phyloP scores from a whole-genome alignment of 2,329 filamentous ascomycete genomes.

The Dactylellina drechsleri region DNA sequence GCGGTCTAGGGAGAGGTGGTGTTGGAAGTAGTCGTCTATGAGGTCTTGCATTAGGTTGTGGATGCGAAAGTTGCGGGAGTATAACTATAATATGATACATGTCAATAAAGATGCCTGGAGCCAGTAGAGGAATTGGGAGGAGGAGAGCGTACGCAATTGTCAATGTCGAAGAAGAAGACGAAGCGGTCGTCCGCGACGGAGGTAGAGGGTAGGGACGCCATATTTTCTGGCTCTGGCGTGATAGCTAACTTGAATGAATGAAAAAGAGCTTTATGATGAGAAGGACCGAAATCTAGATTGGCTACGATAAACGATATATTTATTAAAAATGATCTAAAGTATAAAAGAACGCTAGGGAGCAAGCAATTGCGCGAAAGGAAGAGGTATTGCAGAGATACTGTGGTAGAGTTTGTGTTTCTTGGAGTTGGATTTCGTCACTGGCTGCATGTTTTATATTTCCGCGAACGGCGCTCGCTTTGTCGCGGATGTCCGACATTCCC shows the following conservation, averaged over 20 bases:
- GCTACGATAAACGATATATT: neutral
- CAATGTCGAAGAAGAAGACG: conserved; percentile 87
- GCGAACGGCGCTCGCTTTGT: conserved; percentile 47
- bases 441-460: conserved; percentile 28
- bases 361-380: conserved; percentile 9
- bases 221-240: neutral
- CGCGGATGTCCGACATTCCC: conserved; percentile 36
- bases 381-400: neutral
- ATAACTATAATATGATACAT: conserved; percentile 16
- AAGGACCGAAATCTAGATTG: too few relatives aligned
- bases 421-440: conserved; percentile 49
- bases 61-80: conserved; percentile 68
- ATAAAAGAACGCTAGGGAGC: neutral
- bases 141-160: conserved; percentile 78
- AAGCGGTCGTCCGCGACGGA: conserved; percentile 62
- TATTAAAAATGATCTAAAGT: neutral
- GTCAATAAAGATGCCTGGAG: neutral
- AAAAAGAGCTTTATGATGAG: too few relatives aligned
- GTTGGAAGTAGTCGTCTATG: conserved; percentile 68
- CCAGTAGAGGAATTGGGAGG: conserved; percentile 69
- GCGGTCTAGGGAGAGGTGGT: conserved; percentile 67
- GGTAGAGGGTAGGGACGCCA: conserved; percentile 33
- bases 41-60: conserved; percentile 87
- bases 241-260: neutral
- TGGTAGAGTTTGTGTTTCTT: conserved; percentile 6